These are phyloP conservation scores for Heterotrichella gracilis DNA, from an alignment of 352 stramenopile species.

Conservation along the genomic window DNA sequence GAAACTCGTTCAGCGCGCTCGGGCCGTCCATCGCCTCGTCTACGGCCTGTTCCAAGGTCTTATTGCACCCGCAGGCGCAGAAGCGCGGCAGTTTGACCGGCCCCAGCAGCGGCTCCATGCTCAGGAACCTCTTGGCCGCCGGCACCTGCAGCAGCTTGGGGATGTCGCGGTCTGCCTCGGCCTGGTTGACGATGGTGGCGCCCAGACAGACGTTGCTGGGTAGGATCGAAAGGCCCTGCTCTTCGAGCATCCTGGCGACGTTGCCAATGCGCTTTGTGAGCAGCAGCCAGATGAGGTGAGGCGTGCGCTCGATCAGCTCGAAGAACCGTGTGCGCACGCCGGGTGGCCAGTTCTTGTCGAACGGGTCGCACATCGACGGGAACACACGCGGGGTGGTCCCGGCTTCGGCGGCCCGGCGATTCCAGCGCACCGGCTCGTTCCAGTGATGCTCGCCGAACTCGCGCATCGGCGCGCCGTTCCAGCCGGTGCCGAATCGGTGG, in stretches of 20 bases:
- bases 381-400: constrained; percentile 4
- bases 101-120: constrained; percentile 8
- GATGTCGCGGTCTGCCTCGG: constrained; percentile 11
- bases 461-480: constrained; percentile 3
- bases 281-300: constrained; percentile 3
- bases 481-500: constrained; percentile 4
- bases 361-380: constrained; percentile 5
- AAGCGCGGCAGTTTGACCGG: background rate
- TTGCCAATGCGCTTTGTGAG: constrained; percentile 12
- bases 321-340: background rate
- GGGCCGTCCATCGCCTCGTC: too few relatives aligned
- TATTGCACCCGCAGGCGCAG: too few relatives aligned
- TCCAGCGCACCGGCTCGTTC: constrained; percentile 7
- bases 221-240: background rate
- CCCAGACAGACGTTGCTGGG: constrained; percentile 6
- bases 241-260: background rate
- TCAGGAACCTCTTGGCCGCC: constrained; percentile 11
- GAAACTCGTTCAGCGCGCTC: too few relatives aligned
- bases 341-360: background rate
- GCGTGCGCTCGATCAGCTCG: background rate
- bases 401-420: background rate
- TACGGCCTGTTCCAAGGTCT: too few relatives aligned
- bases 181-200: constrained; percentile 11
- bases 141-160: constrained; percentile 11
- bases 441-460: background rate